Base-by-base conservation (phyloP, 164 flowering plant species). In the Stephania cephalantha region DNA sequence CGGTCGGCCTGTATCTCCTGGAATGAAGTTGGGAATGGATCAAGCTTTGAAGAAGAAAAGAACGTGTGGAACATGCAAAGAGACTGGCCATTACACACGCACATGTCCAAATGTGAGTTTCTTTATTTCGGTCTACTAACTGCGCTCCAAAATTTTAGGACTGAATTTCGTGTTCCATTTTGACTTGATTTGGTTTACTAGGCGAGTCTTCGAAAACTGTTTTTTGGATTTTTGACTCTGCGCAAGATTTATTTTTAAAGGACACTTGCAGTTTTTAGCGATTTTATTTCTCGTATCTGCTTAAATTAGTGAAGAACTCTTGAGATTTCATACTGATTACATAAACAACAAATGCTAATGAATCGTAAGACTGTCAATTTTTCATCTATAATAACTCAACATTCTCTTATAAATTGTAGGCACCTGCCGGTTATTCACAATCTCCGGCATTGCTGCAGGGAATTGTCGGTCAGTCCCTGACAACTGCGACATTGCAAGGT, bases 11-110 rank as follows among this genome's bases (percentile, higher is more conserved):
- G 71, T 65, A 35, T 74, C 80, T 46, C 63, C 77, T 35, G 71
- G 74, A 42, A 66, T 65, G 25, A 78, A 78, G 29, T 65, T 71
- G 71, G 77, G 77, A 29, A 64, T 20, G 10, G 77, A 70, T 66
- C 77, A 73, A 50, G 67, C 67, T 7, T 74, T 65, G 63, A 74
- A 70, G 77, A 78, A 74, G 74, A 78, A 74, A 74, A 70, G 74
- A 70, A 70, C 67, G 25, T 78, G 77, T 11, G 71, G 74, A 65
- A 74, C 74, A 48, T 71, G 77, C 65, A 75, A 75, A 55, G 77
- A 78, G 71, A 71, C 46, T 9, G 76, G 68, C n/a, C 77, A 78
- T 66, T 52, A 78, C 44, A 78, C 74, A 6, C 74, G 76, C 44
- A 64, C 74, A 22, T 71, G 74, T 52, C 71, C 74, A 4, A 74